Base-by-base conservation (phyloP, 305 asterid species). In the Andrographis paniculata region DNA sequence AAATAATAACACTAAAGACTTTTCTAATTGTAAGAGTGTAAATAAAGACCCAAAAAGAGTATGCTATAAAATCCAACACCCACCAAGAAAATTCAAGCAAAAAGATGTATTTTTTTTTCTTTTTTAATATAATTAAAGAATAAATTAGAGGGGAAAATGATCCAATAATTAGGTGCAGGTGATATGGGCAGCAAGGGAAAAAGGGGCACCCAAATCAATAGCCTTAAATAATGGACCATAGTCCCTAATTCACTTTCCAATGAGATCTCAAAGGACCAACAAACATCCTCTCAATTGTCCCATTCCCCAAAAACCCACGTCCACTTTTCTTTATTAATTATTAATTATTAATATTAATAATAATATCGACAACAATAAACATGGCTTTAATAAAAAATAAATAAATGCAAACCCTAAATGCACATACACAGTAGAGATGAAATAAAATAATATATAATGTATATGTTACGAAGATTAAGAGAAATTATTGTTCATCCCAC, bases 221-320 rank as follows among this genome's bases (percentile, higher is more conserved):
- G 63, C 68, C 72, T 72, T 53, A 75, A 75, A 70, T 58, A 66
- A 59, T 61, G 89, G 75, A 67, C 77, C 77, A 63, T 55, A 22
- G 45, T 68, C 64, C 57, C 54, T 52, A 61, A 64, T 72, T 61
- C 73, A 72, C 56, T 70, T 77, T 77, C 74, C 84, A 64, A 81
- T 67, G 73, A 66, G 65, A 78, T 70, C 87, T 75, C 62, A 60
- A 62, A 72, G 63, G 77, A 75, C 84, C 78, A 75, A 78, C 87
- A 80, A 72, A 77, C 87, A 77, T 80, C 76, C 84, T 64, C 84
- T 60, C 62, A 33, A 60, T 40, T 67, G 71, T 74, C 87, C 67
- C 87, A 72, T 54, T 74, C 84, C 72, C 73, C 94, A 58, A 83
- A 79, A 79, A 51, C 82, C 91, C 87, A 79, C 87, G 82, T 70